These are phyloP conservation scores for Pestalotiopsis sp. DNA, from an alignment of 2,329 filamentous ascomycete species.

Conservation along the genomic window DNA sequence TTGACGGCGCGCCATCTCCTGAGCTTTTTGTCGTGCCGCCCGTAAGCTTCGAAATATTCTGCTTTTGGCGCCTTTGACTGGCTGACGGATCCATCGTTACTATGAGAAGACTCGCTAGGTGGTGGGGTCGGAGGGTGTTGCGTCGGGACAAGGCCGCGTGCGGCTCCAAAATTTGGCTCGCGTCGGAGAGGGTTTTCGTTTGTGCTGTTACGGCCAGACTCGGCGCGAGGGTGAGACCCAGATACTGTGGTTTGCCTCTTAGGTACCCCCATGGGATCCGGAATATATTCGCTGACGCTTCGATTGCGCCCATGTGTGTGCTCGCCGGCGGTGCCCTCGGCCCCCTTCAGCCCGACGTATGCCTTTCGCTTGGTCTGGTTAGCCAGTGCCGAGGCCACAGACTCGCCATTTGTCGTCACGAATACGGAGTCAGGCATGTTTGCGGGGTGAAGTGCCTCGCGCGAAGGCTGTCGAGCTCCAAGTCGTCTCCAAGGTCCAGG, in stretches of 20 bases:
- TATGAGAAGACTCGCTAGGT: constrained; percentile 71
- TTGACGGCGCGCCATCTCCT: constrained; percentile 80
- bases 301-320: constrained; percentile 69
- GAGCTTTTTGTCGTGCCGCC: constrained; percentile 68
- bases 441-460: constrained; percentile 42
- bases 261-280: constrained; percentile 69
- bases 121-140: constrained; percentile 77
- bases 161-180: constrained; percentile 79
- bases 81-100: constrained; percentile 44
- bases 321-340: constrained; percentile 30
- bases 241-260: constrained; percentile 77
- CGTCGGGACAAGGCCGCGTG: constrained; percentile 72
- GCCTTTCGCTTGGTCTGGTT: constrained; percentile 60
- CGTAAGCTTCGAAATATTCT: constrained; percentile 73
- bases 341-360: constrained; percentile 50
- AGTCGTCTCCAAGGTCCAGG: constrained; percentile 68
- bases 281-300: constrained; percentile 87
- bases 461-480: constrained; percentile 48
- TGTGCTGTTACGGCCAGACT: constrained; percentile 32
- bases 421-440: constrained; percentile 48
- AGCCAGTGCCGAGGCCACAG: constrained; percentile 51
- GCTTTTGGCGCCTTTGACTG: constrained; percentile 43
- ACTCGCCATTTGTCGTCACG: constrained; percentile 55
- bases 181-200: constrained; percentile 62
- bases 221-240: constrained; percentile 55